These are phyloP conservation scores for Plicaturopsis crispa DNA, from an alignment of 768 basidiomycete species.

Conservation along the genomic window DNA sequence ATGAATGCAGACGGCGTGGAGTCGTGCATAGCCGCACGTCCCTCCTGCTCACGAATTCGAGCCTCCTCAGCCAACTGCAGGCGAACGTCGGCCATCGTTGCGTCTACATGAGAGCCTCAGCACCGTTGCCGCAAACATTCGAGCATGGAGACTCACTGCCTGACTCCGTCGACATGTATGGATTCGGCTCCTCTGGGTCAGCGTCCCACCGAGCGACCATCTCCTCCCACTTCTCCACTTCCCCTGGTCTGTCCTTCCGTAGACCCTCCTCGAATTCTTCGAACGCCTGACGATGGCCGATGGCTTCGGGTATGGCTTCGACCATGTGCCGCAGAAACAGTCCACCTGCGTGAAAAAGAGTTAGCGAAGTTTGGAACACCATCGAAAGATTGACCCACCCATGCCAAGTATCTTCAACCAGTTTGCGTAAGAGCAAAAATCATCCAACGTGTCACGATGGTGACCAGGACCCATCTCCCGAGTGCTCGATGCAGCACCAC, in stretches of 20 bases:
- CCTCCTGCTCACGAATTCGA: background rate
- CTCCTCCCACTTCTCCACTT: background rate
- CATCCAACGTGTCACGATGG: conserved; percentile 26
- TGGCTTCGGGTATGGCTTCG: background rate
- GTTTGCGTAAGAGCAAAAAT: conserved; percentile 23
- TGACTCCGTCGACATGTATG: background rate
- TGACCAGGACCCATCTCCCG: conserved; percentile 28
- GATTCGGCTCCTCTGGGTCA: background rate
- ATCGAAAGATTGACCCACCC: conserved; percentile 11
- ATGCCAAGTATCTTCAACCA: conserved; percentile 25
- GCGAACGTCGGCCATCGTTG: conserved; percentile 6
- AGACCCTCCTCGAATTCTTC: background rate
- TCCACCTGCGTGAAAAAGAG: background rate
- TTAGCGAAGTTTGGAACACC: background rate
- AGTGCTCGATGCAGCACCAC: conserved; percentile 21
- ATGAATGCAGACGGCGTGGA: conserved; percentile 11
- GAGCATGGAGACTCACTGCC: background rate
- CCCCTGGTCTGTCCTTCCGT: background rate
- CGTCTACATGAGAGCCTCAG: conserved; percentile 1
- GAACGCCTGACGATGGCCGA: background rate
- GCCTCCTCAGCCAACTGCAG: conserved; percentile 6
- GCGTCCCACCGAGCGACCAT: conserved; percentile 4
- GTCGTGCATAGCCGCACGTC: conserved; percentile 7
- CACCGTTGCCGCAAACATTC: background rate
- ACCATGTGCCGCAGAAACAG: conserved; percentile 1